phyloP scores from a whole-genome alignment of 2,329 filamentous ascomycete genomes.

The Nigrospora sphaerica region DNA sequence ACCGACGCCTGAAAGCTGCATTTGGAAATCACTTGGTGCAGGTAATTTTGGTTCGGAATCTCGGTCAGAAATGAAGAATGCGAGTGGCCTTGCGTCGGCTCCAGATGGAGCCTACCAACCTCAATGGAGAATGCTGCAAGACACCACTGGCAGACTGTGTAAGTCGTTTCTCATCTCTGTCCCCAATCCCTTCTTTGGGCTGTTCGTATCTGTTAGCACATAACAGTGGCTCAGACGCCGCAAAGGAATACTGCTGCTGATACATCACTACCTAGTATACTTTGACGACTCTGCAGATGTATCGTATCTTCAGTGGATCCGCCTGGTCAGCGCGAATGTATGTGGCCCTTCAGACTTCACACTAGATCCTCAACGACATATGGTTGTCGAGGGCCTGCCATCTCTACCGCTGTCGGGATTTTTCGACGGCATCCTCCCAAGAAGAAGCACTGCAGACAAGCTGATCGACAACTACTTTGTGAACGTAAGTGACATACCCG shows the following conservation, averaged over 20 bases:
- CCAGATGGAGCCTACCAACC: conserved; percentile 48
- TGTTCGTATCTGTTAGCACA: too few species aligned
- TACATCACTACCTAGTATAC: conserved; percentile 28
- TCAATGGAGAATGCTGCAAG: conserved; percentile 48
- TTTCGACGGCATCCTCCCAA: conserved; percentile 48
- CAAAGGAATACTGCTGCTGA: too few species aligned
- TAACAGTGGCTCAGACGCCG: too few species aligned
- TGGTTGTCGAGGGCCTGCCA: conserved; percentile 47
- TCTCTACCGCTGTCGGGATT: conserved; percentile 35
- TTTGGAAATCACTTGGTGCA: conserved; percentile 8
- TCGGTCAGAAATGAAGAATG: conserved; percentile 28
- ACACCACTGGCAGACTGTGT: conserved; percentile 50
- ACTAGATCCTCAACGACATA: conserved; percentile 46
- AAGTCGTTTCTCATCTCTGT: conserved; percentile 18
- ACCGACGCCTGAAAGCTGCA: neutral
- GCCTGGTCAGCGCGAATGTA: conserved; percentile 50
- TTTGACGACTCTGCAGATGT: conserved; percentile 57
- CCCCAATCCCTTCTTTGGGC: too few species aligned
- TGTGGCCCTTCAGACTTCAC: conserved; percentile 51
- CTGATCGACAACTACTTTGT: conserved; percentile 54
- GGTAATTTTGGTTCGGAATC: conserved; percentile 22
- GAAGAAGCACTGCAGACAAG: conserved; percentile 44
- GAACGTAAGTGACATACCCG: conserved; percentile 35
- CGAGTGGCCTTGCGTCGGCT: conserved; percentile 38
- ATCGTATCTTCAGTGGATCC: conserved; percentile 54